These are phyloP conservation scores for Tylopilus subfusipes DNA, from an alignment of 768 basidiomycete genomes.

Conservation along the genomic window DNA sequence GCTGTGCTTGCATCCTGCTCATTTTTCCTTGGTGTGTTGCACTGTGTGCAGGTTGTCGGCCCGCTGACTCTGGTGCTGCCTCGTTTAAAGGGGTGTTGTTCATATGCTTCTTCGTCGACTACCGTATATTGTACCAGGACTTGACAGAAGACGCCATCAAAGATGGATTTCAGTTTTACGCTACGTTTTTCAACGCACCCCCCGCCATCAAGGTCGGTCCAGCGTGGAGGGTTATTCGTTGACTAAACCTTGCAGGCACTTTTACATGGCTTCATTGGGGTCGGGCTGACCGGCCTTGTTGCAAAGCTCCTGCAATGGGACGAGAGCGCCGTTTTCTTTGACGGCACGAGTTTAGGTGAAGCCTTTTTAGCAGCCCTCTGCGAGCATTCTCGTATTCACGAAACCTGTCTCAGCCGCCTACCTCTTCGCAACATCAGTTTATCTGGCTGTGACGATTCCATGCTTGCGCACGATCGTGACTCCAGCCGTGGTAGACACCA, in stretches of 20 bases:
- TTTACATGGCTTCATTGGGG: conserved; percentile 78
- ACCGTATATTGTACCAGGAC: conserved; percentile 71
- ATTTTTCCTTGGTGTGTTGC: conserved; percentile 80
- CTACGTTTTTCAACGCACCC: conserved; percentile 89
- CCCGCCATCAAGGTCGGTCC: conserved; percentile 82
- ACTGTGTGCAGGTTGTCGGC: conserved; percentile 17
- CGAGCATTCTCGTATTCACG: conserved; percentile 10
- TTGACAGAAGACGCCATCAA: conserved; percentile 60
- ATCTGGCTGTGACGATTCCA: conserved; percentile 79
- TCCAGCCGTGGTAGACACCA: conserved; percentile 54
- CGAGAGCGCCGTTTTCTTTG: conserved; percentile 93
- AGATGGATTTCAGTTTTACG: conserved; percentile 88
- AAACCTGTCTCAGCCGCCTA: conserved; percentile 53
- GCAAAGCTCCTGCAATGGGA: conserved; percentile 84
- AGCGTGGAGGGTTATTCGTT: background rate
- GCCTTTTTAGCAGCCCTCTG: background rate
- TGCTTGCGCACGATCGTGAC: conserved; percentile 70
- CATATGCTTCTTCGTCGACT: conserved; percentile 85
- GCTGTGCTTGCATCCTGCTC: conserved; percentile 84
- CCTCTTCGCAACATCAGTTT: conserved; percentile 73
- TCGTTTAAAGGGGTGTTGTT: conserved; percentile 64
- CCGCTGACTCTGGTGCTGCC: conserved; percentile 1
- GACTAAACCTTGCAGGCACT: conserved; percentile 53
- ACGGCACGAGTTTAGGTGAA: conserved; percentile 83
- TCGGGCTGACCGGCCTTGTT: conserved; percentile 71